phyloP scores from a whole-genome alignment of 257 asterid genomes.

The Gynochthodes officinalis region DNA sequence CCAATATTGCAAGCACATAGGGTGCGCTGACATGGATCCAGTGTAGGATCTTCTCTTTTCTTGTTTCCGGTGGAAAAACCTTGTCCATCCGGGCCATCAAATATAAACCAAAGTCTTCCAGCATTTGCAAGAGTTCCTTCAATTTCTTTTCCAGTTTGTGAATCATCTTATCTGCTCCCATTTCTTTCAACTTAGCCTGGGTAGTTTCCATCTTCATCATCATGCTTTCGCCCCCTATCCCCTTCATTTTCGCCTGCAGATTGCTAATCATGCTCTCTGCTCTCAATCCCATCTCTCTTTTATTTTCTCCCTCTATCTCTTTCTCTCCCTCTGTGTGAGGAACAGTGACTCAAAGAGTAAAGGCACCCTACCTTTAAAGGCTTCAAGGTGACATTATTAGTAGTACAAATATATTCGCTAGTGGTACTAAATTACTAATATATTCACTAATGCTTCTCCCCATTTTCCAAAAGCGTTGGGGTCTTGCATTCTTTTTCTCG shows the following conservation, averaged over 20 bases:
- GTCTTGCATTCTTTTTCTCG: too few species aligned
- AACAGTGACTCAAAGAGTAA: too few species aligned
- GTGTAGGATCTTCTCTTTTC: conserved; percentile 25
- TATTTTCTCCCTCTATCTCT: neutral
- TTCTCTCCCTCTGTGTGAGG: neutral
- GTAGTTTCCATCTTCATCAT: neutral
- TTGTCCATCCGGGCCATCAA: neutral
- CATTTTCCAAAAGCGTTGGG: too few species aligned
- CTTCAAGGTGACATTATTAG: too few species aligned
- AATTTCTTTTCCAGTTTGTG: conserved; percentile 22
- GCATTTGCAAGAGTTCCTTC: conserved; percentile 15
- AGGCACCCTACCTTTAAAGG: too few species aligned
- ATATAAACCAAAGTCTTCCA: neutral
- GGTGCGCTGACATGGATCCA: conserved; percentile 24
- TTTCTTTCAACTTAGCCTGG: neutral
- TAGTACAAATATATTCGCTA: too few species aligned
- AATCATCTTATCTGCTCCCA: conserved; percentile 20
- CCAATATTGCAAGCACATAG: conserved; percentile 4
- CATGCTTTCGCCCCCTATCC: neutral
- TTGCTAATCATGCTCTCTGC: neutral
- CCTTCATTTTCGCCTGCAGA: conserved; percentile 1
- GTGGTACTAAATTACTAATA: too few species aligned
- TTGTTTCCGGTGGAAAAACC: conserved; percentile 18
- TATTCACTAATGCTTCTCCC: too few species aligned
- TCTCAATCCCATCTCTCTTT: conserved; percentile 6